These are phyloP conservation scores for Aspergillus pseudoterreus DNA, from an alignment of 2,329 filamentous ascomycete species.

Conservation along the genomic window DNA sequence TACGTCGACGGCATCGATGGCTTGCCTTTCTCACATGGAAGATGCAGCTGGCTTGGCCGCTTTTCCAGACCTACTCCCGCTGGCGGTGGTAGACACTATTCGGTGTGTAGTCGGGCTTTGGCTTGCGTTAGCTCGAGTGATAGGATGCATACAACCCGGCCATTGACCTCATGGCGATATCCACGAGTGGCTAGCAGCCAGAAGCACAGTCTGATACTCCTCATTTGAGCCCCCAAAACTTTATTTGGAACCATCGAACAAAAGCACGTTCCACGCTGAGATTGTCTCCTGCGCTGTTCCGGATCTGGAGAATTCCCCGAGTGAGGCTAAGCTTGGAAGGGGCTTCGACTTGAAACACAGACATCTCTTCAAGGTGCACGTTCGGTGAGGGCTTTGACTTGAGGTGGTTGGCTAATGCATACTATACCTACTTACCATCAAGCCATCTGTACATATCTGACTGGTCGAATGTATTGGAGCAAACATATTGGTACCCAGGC, in stretches of 20 bases:
- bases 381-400: background rate
- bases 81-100: background rate
- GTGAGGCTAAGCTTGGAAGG: slow-evolving; percentile 14
- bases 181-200: slow-evolving; percentile 4
- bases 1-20: background rate
- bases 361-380: background rate
- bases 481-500: too few species aligned
- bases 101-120: background rate
- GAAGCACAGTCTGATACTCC: slow-evolving; percentile 6
- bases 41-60: background rate
- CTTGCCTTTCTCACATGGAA: background rate
- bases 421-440: background rate
- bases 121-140: background rate
- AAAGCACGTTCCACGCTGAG: slow-evolving; percentile 9
- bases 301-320: slow-evolving; percentile 21
- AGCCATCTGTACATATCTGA: background rate
- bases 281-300: slow-evolving; percentile 12
- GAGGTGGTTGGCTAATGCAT: background rate
- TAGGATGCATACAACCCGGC: background rate
- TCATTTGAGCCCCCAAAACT: slow-evolving; percentile 12
- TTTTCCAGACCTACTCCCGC: background rate
- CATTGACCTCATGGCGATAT: background rate
- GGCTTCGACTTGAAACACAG: slow-evolving; percentile 10
- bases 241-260: slow-evolving; percentile 5
- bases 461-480: too few species aligned